Conservation (phyloP, 441 rosid species). For the Populus hybrid region DNA sequence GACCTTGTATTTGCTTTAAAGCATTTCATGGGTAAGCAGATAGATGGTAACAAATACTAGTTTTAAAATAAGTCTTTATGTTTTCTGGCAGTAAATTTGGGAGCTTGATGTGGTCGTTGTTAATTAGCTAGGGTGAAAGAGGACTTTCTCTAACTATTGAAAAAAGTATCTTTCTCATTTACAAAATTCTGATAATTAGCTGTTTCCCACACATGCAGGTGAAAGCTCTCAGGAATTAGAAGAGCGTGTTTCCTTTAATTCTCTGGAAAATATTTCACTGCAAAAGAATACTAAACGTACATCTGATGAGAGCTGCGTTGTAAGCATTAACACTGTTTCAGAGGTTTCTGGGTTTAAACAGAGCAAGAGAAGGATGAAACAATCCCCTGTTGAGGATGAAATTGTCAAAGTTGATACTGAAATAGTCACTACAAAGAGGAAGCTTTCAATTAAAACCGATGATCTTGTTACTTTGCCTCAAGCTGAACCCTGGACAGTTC, state of each 20-base stretch:
- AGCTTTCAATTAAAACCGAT: conserved; percentile 29
- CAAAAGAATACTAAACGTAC: conserved; percentile 29
- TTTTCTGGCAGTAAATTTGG: background rate
- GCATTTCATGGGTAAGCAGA: conserved; percentile 41
- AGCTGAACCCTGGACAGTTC: conserved; percentile 83
- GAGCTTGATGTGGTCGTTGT: background rate
- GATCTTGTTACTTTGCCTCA: conserved; percentile 25
- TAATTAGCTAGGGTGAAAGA: background rate
- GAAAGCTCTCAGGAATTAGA: conserved; percentile 31
- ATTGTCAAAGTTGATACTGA: conserved; percentile 31
- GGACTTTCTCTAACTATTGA: background rate
- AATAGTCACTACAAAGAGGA: conserved; percentile 31
- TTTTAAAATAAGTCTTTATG: conserved; percentile 3
- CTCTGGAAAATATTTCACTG: conserved; percentile 24
- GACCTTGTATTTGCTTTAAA: conserved; percentile 69
- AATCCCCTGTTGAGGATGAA: conserved; percentile 25
- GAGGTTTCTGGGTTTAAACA: conserved; percentile 33
- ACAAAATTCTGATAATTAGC: conserved; percentile 10
- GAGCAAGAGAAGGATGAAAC: conserved; percentile 41
- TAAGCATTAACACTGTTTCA: conserved; percentile 24
- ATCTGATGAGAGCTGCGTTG: conserved; percentile 25
- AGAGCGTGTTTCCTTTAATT: conserved; percentile 26
- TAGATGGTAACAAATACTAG: conserved; percentile 41
- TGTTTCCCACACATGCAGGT: conserved; percentile 38
- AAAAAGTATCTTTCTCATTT: background rate